Percentiles rank a stretch among this genome's conserved stretches.
phyloP scores from a whole-genome alignment of 805 yeast species.

The Pichia paraexigua region DNA sequence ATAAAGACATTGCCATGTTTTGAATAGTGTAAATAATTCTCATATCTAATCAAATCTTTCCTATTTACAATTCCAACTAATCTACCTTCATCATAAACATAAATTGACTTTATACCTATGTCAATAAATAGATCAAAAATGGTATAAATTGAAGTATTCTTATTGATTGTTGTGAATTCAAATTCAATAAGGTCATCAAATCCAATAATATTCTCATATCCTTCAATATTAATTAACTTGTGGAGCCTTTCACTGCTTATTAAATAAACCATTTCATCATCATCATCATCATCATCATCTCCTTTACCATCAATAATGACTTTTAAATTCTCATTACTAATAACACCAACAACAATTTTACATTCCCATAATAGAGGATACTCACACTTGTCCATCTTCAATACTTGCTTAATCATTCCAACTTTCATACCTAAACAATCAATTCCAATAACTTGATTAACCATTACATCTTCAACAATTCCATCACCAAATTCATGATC shows the following conservation, averaged over 20 bases:
- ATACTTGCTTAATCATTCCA: conserved; percentile 8
- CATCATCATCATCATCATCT: not conserved
- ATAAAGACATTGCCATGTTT: conserved; percentile 22
- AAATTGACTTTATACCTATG: conserved; percentile 70
- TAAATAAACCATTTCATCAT: conserved; percentile 10
- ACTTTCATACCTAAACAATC: conserved; percentile 30
- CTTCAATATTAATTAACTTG: not conserved
- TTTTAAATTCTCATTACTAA: conserved; percentile 36
- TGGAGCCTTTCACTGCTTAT: conserved; percentile 8
- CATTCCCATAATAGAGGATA: conserved; percentile 42
- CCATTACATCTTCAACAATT: conserved; percentile 56
- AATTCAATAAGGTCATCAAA: conserved; percentile 34
- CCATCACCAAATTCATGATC: conserved; percentile 47
- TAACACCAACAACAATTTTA: conserved; percentile 35
- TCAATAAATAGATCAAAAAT: conserved; percentile 63
- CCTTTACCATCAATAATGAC: conserved; percentile 1
- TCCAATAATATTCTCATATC: conserved; percentile 9
- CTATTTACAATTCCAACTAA: conserved; percentile 74
- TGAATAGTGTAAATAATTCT: conserved; percentile 29
- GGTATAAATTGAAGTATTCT: conserved; percentile 48
- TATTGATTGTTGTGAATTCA: conserved; percentile 55
- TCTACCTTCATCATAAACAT: conserved; percentile 54
- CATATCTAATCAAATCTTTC: conserved; percentile 71
- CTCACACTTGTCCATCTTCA: conserved; percentile 14
- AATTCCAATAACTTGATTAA: conserved; percentile 32